Percentiles rank a stretch among this genome's conserved stretches.
phyloP scores from a whole-genome alignment of 1,139 yeast species.

The Nakaseomyces glabratus region DNA sequence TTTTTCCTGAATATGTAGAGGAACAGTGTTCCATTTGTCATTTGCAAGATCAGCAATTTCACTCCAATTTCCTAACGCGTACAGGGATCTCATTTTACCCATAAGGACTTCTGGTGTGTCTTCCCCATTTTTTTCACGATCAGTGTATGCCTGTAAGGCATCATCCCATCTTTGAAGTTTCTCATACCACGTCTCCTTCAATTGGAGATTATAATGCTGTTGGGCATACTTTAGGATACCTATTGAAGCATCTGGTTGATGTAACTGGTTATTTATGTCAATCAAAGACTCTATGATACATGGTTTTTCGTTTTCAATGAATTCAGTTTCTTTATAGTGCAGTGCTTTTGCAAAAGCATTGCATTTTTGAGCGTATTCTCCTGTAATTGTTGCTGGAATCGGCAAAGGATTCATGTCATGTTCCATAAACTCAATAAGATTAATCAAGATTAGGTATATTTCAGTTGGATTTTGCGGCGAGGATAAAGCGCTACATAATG shows the following conservation, averaged over 20 bases:
- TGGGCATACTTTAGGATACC: conserved; percentile 96
- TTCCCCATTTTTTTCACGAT: conserved; percentile 47
- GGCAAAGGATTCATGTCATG: conserved; percentile 94
- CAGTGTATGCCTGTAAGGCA: conserved; percentile 82
- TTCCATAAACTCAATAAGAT: conserved; percentile 93
- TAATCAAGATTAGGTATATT: conserved; percentile 79
- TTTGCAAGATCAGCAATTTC: conserved; percentile 78
- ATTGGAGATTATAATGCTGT: conserved; percentile 80
- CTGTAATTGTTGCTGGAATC: conserved; percentile 77
- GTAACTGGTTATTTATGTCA: conserved; percentile 85
- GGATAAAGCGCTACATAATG: conserved; percentile 78
- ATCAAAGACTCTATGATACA: conserved; percentile 89
- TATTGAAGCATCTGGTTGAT: conserved; percentile 95
- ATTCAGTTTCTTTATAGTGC: conserved; percentile 91
- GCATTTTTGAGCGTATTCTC: conserved; percentile 88
- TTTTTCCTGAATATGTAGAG: conserved; percentile 66
- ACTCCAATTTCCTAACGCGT: conserved; percentile 98
- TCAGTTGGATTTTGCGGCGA: conserved; percentile 95
- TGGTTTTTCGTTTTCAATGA: conserved; percentile 86
- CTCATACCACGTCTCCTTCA: conserved; percentile 97
- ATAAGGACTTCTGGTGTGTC: conserved; percentile 65
- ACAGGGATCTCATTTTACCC: conserved; percentile 97
- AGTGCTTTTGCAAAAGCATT: conserved; percentile 97
- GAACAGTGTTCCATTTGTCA: conserved; percentile 71
- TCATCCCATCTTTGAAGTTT: conserved; percentile 97